These are phyloP conservation scores for Chlorella sp. DNA, from an alignment of 139 green algal species.

Conservation along the genomic window DNA sequence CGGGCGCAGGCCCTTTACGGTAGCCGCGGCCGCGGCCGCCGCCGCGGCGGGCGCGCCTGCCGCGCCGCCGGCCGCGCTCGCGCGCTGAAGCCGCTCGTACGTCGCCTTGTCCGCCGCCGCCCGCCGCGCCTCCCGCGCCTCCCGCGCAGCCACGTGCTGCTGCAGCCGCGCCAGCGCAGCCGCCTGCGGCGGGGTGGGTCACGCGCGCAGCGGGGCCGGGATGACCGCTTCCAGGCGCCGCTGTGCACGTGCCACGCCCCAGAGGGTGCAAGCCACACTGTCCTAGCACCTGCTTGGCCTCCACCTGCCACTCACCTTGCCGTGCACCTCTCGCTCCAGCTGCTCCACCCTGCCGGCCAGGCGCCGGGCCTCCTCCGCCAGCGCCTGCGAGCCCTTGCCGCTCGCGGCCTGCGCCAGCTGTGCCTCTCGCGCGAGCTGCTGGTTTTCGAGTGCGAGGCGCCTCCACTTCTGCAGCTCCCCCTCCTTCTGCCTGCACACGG, in stretches of 20 bases:
- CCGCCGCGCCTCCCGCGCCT: slow-evolving; percentile 12
- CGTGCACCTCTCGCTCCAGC: slow-evolving; percentile 3
- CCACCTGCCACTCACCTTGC: too few relatives aligned
- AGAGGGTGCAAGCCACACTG: background rate
- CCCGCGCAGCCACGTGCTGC: background rate
- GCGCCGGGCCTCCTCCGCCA: background rate
- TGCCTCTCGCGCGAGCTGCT: slow-evolving; percentile 1
- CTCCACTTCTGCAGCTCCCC: slow-evolving; percentile 26
- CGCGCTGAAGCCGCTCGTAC: slow-evolving; percentile 13
- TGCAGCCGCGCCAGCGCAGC: slow-evolving; percentile 10
- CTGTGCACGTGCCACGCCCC: background rate
- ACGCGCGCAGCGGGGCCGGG: background rate
- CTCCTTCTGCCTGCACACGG: slow-evolving; percentile 9
- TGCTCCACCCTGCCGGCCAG: slow-evolving; percentile 10
- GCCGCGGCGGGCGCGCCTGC: slow-evolving; percentile 10
- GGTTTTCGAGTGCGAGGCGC: slow-evolving; percentile 19
- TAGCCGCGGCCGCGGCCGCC: background rate
- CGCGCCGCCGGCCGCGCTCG: background rate
- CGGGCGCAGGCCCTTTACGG: background rate
- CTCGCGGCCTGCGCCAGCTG: background rate
- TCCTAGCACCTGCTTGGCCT: background rate
- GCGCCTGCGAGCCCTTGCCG: background rate
- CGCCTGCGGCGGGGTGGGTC: background rate
- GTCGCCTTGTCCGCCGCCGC: background rate
- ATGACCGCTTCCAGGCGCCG: background rate